A percentile compares a stretch with the other conserved stretches of the same genome.
Evolutionary conservation across 305 asterid species (phyloP).

Genomic region (Caryopteris hybrid): DNA sequence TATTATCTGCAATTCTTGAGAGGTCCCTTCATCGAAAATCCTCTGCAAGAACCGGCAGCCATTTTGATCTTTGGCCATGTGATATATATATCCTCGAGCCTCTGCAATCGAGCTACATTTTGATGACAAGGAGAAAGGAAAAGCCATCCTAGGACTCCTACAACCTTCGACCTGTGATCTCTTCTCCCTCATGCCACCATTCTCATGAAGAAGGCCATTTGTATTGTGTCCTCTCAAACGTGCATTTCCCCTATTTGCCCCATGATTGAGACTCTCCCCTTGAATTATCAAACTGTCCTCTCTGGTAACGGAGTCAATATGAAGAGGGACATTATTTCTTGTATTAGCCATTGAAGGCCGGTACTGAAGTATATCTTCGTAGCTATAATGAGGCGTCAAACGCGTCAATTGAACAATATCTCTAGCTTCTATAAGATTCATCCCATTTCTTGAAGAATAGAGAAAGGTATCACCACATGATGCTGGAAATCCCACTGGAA

Average conservation of each 20-base stretch:
- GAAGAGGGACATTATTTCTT: constrained; percentile 28
- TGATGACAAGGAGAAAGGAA: constrained; percentile 31
- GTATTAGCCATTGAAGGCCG: constrained; percentile 26
- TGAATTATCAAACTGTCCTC: constrained; percentile 53
- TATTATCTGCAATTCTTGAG: constrained; percentile 51
- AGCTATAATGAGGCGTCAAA: constrained; percentile 22
- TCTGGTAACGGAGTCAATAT: constrained; percentile 27
- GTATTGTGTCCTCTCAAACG: constrained; percentile 28
- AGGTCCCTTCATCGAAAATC: constrained; percentile 69
- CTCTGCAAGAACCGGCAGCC: constrained; percentile 85
- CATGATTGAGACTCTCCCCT: constrained; percentile 39
- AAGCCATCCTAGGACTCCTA: constrained; percentile 20
- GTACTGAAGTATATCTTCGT: constrained; percentile 26
- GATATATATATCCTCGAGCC: constrained; percentile 42
- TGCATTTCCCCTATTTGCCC: constrained; percentile 27
- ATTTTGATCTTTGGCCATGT: constrained; percentile 72
- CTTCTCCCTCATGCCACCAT: constrained; percentile 28
- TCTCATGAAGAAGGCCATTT: constrained; percentile 23
- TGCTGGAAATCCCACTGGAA: constrained; percentile 36
- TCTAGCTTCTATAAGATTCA: constrained; percentile 23
- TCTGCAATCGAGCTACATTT: constrained; percentile 49
- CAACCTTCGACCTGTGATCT: constrained; percentile 21
- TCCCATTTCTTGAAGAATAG: constrained; percentile 26
- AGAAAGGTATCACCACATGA: constrained; percentile 25
- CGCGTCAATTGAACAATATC: constrained; percentile 34